Evolutionary conservation across 441 rosid genomes (phyloP).

Genomic region (Euphorbia corollata): DNA sequence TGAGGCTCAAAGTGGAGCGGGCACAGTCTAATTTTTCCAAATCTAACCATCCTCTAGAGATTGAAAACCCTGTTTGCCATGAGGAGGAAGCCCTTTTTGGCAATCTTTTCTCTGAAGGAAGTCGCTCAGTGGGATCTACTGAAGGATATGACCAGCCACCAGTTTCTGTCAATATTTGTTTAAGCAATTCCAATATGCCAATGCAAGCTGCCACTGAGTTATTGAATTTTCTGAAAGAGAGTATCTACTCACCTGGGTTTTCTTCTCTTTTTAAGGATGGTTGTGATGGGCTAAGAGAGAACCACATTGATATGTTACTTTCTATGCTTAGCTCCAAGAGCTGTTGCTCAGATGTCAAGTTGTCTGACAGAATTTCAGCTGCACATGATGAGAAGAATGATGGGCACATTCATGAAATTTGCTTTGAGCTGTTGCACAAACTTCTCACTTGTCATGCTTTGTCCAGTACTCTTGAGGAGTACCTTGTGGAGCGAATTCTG

Average conservation of each 20-base stretch:
- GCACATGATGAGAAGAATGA: constrained; percentile 59
- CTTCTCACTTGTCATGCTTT: constrained; percentile 58
- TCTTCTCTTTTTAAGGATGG: constrained; percentile 69
- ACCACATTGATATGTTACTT: constrained; percentile 82
- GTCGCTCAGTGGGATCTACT: constrained; percentile 68
- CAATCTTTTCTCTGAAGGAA: constrained; percentile 85
- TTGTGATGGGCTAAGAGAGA: constrained; percentile 51
- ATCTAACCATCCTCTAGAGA: constrained; percentile 57
- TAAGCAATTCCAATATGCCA: constrained; percentile 67
- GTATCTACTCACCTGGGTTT: constrained; percentile 69
- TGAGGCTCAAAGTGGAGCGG: constrained; percentile 66
- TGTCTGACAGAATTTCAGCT: constrained; percentile 41
- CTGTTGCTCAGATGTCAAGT: constrained; percentile 41
- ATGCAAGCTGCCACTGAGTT: constrained; percentile 78
- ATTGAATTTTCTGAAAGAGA: constrained; percentile 69
- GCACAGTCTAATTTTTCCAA: constrained; percentile 56
- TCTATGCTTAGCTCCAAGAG: constrained; percentile 51
- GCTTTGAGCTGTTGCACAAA: constrained; percentile 71
- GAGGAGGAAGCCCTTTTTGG: constrained; percentile 99
- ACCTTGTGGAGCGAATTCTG: constrained; percentile 72
- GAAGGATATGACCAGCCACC: constrained; percentile 78
- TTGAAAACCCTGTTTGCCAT: constrained; percentile 73
- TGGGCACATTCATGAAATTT: constrained; percentile 47
- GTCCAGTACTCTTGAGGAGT: constrained; percentile 64
- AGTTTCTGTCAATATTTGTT: constrained; percentile 40